Percentiles rank a stretch among this genome's conserved stretches.
Conservation (phyloP, 371 early-diverging fungal species). For the Choanephora cucurbitarum region DNA sequence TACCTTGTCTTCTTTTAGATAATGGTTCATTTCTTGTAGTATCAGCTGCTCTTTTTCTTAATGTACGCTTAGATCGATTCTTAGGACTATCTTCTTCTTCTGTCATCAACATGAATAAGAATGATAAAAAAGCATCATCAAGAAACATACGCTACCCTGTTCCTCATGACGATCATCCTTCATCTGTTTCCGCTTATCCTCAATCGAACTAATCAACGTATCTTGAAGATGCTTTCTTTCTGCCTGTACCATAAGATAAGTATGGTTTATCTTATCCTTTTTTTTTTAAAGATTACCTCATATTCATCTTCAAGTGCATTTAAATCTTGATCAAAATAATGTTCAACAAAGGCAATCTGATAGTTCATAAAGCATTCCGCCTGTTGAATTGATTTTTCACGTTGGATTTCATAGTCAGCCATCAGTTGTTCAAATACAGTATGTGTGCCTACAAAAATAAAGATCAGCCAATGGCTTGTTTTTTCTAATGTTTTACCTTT, state of each 20-base stretch:
- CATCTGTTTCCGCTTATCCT: slow-evolving; percentile 38
- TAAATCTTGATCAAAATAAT: slow-evolving; percentile 32
- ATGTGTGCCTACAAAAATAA: slow-evolving; percentile 36
- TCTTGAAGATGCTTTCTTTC: slow-evolving; percentile 14
- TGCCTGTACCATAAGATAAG: background rate
- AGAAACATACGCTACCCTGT: no score
- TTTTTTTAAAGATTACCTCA: slow-evolving; percentile 24
- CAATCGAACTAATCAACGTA: slow-evolving; percentile 34
- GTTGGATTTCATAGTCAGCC: slow-evolving; percentile 41
- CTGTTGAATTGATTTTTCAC: slow-evolving; percentile 36
- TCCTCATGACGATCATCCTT: slow-evolving; percentile 26
- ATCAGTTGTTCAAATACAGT: slow-evolving; percentile 42
- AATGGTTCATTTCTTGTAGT: slow-evolving; percentile 11
- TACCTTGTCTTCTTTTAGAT: slow-evolving; percentile 20
- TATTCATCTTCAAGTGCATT: slow-evolving; percentile 44
- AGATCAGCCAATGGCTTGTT: no score
- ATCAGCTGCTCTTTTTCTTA: slow-evolving; percentile 24
- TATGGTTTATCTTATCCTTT: background rate
- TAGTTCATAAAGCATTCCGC: slow-evolving; percentile 39
- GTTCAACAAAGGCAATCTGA: slow-evolving; percentile 35
- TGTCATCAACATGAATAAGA: background rate
- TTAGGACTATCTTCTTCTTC: slow-evolving; percentile 7
- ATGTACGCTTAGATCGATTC: slow-evolving; percentile 9
- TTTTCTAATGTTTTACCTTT: slow-evolving; percentile 12
- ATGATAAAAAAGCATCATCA: no score